phyloP scores from a whole-genome alignment of 805 yeast species.

The Starmerella floris region DNA sequence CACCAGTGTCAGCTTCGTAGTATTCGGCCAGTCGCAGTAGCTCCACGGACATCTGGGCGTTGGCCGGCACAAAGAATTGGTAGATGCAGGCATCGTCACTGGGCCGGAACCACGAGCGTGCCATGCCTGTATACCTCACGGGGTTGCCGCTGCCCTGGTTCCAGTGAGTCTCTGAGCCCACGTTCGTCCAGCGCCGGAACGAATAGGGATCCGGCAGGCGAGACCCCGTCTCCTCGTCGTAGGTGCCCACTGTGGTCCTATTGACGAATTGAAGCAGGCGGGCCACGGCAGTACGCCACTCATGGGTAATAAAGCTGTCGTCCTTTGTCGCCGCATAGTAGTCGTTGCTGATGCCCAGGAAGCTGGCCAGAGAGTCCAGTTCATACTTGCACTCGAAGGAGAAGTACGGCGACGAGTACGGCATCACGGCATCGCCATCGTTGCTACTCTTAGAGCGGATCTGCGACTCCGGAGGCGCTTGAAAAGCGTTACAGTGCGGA shows the following conservation, averaged over 20 bases:
- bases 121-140: slow-evolving; percentile 52
- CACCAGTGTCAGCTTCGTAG: slow-evolving; percentile 17
- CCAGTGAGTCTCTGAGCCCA: slow-evolving; percentile 72
- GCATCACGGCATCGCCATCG: slow-evolving; percentile 45
- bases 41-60: slow-evolving; percentile 61
- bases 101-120: slow-evolving; percentile 78
- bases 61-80: slow-evolving; percentile 76
- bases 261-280: slow-evolving; percentile 31
- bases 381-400: slow-evolving; percentile 89
- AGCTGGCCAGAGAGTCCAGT: slow-evolving; percentile 72
- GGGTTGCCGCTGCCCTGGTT: slow-evolving; percentile 77
- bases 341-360: slow-evolving; percentile 59
- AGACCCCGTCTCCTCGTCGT: slow-evolving; percentile 31
- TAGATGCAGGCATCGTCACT: slow-evolving; percentile 76
- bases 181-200: slow-evolving; percentile 59
- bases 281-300: slow-evolving; percentile 51
- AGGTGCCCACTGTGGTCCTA: slow-evolving; percentile 31
- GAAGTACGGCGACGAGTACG: slow-evolving; percentile 52
- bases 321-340: slow-evolving; percentile 40
- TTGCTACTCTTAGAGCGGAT: slow-evolving; percentile 10
- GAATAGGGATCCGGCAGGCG: slow-evolving; percentile 42
- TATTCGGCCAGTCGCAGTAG: slow-evolving; percentile 31
- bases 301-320: slow-evolving; percentile 31
- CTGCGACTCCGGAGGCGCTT: slow-evolving; percentile 48
- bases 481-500: slow-evolving; percentile 87